Evolutionary conservation across 2,329 filamentous ascomycete genomes (phyloP).

Genomic region (Cercospora berteroae): DNA sequence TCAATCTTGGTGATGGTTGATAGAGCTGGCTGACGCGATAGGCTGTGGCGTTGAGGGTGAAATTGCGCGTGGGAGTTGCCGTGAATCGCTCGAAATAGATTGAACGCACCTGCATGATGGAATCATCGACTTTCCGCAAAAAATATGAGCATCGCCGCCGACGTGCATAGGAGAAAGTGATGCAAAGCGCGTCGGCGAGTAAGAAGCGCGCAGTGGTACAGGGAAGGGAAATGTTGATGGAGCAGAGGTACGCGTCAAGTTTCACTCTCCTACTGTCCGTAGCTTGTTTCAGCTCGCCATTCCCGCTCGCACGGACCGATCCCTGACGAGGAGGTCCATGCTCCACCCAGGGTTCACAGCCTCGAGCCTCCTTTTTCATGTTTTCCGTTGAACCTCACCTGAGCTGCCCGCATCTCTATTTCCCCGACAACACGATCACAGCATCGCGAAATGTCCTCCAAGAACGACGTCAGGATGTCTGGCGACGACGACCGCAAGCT

Average conservation of each 20-base stretch:
- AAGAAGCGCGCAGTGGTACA: not conserved
- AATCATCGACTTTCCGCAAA: not conserved
- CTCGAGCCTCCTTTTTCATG: not conserved
- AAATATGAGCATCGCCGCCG: not conserved
- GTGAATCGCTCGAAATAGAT: not conserved
- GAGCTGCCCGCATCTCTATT: not conserved
- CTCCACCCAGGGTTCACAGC: not conserved
- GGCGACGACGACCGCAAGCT: slow-evolving; percentile 67
- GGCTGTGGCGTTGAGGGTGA: not conserved
- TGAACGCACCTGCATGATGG: not conserved
- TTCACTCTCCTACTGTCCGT: not conserved
- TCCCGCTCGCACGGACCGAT: not conserved
- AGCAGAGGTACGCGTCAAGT: not conserved
- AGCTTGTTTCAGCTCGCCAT: not conserved
- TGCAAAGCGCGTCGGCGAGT: not conserved
- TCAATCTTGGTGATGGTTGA: not conserved
- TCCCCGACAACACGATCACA: not conserved
- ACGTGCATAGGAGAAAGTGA: not conserved
- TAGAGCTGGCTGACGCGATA: not conserved
- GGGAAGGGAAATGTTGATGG: not conserved
- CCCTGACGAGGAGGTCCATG: not conserved
- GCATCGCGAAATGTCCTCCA: slow-evolving; percentile 14
- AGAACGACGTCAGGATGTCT: slow-evolving; percentile 77
- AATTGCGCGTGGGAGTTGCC: not conserved
- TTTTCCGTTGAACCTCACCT: not conserved